Base-by-base conservation (phyloP, 2,329 filamentous ascomycete genomes). In the Lachnellula hyalina region DNA sequence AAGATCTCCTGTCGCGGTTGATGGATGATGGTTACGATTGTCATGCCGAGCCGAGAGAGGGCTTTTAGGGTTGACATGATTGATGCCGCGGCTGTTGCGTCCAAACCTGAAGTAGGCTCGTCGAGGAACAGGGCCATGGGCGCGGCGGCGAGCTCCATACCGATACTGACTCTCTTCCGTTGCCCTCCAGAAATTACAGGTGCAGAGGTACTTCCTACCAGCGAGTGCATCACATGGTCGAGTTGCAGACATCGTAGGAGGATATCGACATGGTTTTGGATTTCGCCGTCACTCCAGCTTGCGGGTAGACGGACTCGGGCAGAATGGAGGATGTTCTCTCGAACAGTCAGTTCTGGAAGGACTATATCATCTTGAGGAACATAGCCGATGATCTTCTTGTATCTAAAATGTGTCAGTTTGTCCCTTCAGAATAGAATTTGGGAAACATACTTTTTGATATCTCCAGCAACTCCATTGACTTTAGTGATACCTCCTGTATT, bases 341-440 rank as follows among this genome's bases (percentile, higher is more conserved):
- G 75, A 5, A 85, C 81, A 0, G 81, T 85, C 46, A 85, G 67
- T 63, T 85, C 79, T 0, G 80, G 77, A 9, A 83, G 71, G 3
- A 84, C 75, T 25, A 84, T 75, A 63, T 84, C 82, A 57, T 84
- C 79, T 61, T 85, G 81, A 1, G 82, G 81, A 3, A 85, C 81
- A 56, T 83, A 84, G 21, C 81, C 81, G 25, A 84, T 82, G 54
- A 83, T 71, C 63, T 83, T 82, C 66, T 80, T 82, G 66, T 81
- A 83, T 69, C 62, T 73, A 59, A 44, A 59, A 40, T 42, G 21
- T 25, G 45, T 53, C 41, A 51, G 42, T 45, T 34, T 15, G 7
- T 2, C 2, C 9, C 9, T 32, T 32, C 3, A 3, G 28, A 32
- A 9, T 32, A 12, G 28, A 32, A 11, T 32, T 32, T 32, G 5